phyloP scores from a whole-genome alignment of 345 rosid species.

The Psidium guajava region DNA sequence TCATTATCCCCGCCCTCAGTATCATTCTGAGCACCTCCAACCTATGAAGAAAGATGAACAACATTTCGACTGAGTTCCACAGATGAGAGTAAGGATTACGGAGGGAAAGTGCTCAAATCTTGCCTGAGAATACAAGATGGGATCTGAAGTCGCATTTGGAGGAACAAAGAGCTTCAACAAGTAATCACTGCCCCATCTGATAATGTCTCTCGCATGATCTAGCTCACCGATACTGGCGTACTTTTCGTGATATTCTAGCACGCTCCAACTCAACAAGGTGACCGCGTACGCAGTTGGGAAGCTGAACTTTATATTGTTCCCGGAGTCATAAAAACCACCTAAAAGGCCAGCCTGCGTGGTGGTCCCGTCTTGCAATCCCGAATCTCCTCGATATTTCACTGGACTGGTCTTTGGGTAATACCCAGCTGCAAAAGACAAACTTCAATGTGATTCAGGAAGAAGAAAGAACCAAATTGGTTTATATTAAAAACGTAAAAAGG shows the following conservation, averaged over 20 bases:
- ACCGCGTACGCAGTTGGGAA: slow-evolving; percentile 50
- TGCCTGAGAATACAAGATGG: slow-evolving; percentile 49
- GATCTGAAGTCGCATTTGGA: slow-evolving; percentile 12
- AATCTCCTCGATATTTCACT: slow-evolving; percentile 40
- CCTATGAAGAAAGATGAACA: slow-evolving; percentile 14
- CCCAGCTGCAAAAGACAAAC: slow-evolving; percentile 32
- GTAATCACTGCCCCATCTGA: slow-evolving; percentile 51
- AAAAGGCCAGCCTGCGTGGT: slow-evolving; percentile 15
- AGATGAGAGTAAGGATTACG: neutral
- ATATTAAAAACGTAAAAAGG: neutral
- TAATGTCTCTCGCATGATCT: slow-evolving; percentile 46
- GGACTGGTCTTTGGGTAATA: slow-evolving; percentile 30
- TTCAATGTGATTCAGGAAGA: neutral
- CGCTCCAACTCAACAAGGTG: slow-evolving; percentile 56
- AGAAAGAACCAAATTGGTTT: neutral
- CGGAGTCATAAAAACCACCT: slow-evolving; percentile 63
- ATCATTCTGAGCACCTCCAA: slow-evolving; percentile 25
- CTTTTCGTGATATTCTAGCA: slow-evolving; percentile 46
- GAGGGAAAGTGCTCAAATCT: neutral
- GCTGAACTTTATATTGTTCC: slow-evolving; percentile 48
- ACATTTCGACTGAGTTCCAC: neutral
- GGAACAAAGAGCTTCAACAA: slow-evolving; percentile 38
- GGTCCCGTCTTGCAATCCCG: slow-evolving; percentile 49
- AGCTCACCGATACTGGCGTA: slow-evolving; percentile 41
- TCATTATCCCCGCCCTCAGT: slow-evolving; percentile 15